Evolutionary conservation across 768 basidiomycete genomes (phyloP).

Genomic region (Neoboletus brunneissimus): DNA sequence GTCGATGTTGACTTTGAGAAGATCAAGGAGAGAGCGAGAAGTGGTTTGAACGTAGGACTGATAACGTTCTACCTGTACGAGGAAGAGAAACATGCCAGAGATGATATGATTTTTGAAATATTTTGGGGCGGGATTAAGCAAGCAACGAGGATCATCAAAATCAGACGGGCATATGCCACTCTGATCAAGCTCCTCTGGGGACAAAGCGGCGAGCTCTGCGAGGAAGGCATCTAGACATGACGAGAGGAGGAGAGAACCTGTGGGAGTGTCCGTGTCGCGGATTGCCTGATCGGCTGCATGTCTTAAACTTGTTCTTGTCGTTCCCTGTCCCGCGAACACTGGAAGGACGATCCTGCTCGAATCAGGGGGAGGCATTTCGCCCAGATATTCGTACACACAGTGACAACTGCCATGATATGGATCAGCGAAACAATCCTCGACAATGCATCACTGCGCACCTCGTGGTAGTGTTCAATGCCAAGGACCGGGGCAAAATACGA

Average conservation of each 20-base stretch:
- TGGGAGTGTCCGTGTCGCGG: slow-evolving; percentile 40
- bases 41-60: slow-evolving; percentile 40
- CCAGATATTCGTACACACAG: background rate
- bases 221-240: slow-evolving; percentile 52
- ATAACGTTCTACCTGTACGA: slow-evolving; percentile 53
- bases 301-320: slow-evolving; percentile 31
- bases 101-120: slow-evolving; percentile 48
- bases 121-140: slow-evolving; percentile 38
- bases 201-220: slow-evolving; percentile 46
- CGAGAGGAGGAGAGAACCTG: slow-evolving; percentile 44
- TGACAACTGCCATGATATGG: background rate
- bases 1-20: slow-evolving; percentile 34
- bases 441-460: slow-evolving; percentile 1
- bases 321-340: slow-evolving; percentile 58
- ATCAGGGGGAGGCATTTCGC: slow-evolving; percentile 9
- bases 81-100: slow-evolving; percentile 46
- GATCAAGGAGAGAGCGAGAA: slow-evolving; percentile 23
- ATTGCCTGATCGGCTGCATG: slow-evolving; percentile 39
- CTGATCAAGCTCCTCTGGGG: slow-evolving; percentile 34
- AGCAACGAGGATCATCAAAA: slow-evolving; percentile 39
- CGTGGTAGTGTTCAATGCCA: background rate
- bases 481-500: background rate
- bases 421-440: background rate
- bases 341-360: slow-evolving; percentile 35
- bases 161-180: slow-evolving; percentile 42